These are phyloP conservation scores for Pseudopyricularia cyperi DNA, from an alignment of 2,329 filamentous ascomycete species.

Conservation along the genomic window DNA sequence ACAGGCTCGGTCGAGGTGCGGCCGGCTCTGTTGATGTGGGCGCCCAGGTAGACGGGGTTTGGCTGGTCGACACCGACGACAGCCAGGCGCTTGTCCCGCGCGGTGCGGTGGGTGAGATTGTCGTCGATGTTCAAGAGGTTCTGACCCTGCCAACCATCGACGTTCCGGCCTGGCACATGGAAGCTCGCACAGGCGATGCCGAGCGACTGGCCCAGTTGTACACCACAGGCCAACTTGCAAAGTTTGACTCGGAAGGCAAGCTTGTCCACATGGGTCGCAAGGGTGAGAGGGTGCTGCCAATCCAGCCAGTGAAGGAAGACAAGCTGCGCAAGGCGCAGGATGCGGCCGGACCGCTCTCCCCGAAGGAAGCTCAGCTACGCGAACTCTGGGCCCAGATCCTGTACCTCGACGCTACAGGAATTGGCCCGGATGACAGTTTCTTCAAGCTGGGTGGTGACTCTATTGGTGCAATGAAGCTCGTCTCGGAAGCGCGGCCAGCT, in stretches of 20 bases:
- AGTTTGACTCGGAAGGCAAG: constrained; percentile 18
- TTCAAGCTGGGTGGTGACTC: constrained; percentile 36
- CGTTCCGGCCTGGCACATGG: not conserved
- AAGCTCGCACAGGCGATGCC: not conserved
- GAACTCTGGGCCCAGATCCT: constrained; percentile 23
- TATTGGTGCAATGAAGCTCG: constrained; percentile 33
- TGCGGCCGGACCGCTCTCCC: constrained; percentile 2
- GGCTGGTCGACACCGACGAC: constrained; percentile 25
- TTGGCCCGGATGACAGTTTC: constrained; percentile 30
- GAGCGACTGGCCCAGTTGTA: constrained; percentile 13
- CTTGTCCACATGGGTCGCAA: constrained; percentile 1
- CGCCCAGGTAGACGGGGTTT: constrained; percentile 16
- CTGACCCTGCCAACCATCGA: not conserved
- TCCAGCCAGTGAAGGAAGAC: not conserved
- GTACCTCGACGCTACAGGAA: constrained; percentile 15
- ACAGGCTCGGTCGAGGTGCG: not conserved
- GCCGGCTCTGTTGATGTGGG: constrained; percentile 14
- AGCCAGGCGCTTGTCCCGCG: constrained; percentile 20
- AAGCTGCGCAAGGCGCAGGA: constrained; percentile 4
- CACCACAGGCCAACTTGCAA: constrained; percentile 26
- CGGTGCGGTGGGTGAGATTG: constrained; percentile 29
- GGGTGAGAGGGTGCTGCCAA: constrained; percentile 1
- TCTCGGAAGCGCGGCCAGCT: constrained; percentile 24
- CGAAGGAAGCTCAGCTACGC: constrained; percentile 11
- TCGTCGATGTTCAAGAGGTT: constrained; percentile 16